A percentile compares a stretch with the other conserved stretches of the same genome.
Evolutionary conservation across 2,329 filamentous ascomycete genomes (phyloP).

Genomic region (Grosmannia penicillata): DNA sequence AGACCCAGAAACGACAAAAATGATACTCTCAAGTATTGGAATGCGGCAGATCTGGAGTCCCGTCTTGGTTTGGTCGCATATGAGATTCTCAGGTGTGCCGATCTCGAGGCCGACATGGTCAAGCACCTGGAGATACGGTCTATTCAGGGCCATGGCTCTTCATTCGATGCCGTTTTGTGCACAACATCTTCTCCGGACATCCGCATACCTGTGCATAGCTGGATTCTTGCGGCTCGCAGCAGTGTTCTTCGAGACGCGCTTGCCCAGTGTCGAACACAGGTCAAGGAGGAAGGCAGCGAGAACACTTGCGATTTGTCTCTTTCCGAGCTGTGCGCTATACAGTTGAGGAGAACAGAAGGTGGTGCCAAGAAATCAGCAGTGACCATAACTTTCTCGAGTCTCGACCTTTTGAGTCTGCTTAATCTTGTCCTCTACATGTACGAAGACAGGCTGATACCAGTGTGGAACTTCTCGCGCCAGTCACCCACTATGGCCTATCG

Average conservation of each 20-base stretch:
- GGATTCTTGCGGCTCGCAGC: slow-evolving; percentile 64
- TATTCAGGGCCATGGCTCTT: slow-evolving; percentile 14
- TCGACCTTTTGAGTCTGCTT: slow-evolving; percentile 66
- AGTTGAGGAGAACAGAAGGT: slow-evolving; percentile 20
- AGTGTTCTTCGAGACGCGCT: slow-evolving; percentile 49
- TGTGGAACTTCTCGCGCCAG: slow-evolving; percentile 68
- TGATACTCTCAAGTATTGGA: slow-evolving; percentile 25
- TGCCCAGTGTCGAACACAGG: slow-evolving; percentile 34
- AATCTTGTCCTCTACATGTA: slow-evolving; percentile 73
- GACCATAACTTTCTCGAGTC: slow-evolving; percentile 46
- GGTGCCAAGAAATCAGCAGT: slow-evolving; percentile 29
- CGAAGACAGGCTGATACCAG: slow-evolving; percentile 63
- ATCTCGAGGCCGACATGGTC: slow-evolving; percentile 49
- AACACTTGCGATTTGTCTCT: too few species aligned
- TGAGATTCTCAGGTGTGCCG: slow-evolving; percentile 43
- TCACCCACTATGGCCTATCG: slow-evolving; percentile 50
- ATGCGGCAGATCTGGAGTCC: slow-evolving; percentile 29
- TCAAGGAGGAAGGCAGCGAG: too few species aligned
- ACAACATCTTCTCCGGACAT: slow-evolving; percentile 52
- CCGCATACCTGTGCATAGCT: slow-evolving; percentile 67
- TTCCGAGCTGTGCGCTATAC: slow-evolving; percentile 45
- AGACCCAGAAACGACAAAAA: slow-evolving; percentile 15
- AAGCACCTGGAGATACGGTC: slow-evolving; percentile 29
- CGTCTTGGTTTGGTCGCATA: slow-evolving; percentile 34
- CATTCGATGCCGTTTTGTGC: slow-evolving; percentile 28